A percentile compares a stretch with the other conserved stretches of the same genome.
These are phyloP conservation scores for Litsea cubeba DNA, from an alignment of 164 flowering plant genomes.

Conservation along the genomic window DNA sequence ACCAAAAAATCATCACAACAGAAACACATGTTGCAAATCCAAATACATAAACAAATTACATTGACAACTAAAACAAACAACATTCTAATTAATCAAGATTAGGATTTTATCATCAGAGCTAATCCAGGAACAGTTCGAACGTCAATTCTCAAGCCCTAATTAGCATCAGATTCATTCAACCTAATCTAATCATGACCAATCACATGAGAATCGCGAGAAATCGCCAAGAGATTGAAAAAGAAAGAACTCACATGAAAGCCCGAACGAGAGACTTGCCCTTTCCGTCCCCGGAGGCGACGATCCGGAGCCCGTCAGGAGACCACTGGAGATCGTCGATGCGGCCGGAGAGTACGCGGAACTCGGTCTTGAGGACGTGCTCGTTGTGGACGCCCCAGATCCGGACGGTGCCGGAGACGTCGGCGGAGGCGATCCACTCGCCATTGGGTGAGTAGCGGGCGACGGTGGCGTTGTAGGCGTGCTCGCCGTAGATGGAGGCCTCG, in stretches of 20 bases:
- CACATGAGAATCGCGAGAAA: neutral
- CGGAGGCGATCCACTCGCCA: conserved; percentile 99
- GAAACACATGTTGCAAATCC: too few species aligned
- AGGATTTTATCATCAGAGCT: too few species aligned
- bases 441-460: conserved; percentile 94
- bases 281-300: conserved; percentile 93
- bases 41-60: too few species aligned
- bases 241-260: conserved; percentile 70
- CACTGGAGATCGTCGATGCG: conserved; percentile 97
- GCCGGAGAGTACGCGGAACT: conserved; percentile 79
- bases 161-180: neutral
- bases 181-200: neutral
- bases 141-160: too few species aligned
- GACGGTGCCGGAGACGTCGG: conserved; percentile 84
- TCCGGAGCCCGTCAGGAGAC: conserved; percentile 81
- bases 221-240: neutral
- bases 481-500: conserved; percentile 66
- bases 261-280: conserved; percentile 90
- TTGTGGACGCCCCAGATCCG: conserved; percentile 85
- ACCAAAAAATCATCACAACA: too few species aligned
- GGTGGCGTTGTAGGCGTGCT: conserved; percentile 84
- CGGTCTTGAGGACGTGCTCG: conserved; percentile 76
- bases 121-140: too few species aligned
- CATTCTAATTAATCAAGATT: too few species aligned
- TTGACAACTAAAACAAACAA: too few species aligned